phyloP scores from a whole-genome alignment of 1,284 basidiomycete species.

The Moesziomyces sp. region DNA sequence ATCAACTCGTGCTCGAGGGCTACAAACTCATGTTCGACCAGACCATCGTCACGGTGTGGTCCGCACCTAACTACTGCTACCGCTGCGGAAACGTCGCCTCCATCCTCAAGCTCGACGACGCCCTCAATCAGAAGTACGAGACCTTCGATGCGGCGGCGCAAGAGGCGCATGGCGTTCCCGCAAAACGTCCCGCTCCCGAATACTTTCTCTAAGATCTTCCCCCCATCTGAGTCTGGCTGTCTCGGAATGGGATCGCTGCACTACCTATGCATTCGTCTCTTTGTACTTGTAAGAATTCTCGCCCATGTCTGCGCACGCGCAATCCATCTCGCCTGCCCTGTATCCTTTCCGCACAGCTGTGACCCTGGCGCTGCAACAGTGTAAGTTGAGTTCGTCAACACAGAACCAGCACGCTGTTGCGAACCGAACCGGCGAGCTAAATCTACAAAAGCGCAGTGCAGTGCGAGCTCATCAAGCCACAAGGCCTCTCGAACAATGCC shows the following conservation, averaged over 20 bases:
- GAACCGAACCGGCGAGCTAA: not conserved
- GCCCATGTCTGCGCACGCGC: constrained; percentile 1
- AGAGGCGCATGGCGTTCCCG: constrained; percentile 60
- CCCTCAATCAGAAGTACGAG: constrained; percentile 64
- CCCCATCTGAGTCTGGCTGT: no score
- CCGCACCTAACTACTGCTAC: constrained; percentile 98
- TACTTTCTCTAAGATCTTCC: constrained; percentile 54
- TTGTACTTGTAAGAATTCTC: constrained; percentile 19
- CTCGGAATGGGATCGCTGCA: no score
- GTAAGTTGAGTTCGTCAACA: no score
- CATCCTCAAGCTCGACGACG: constrained; percentile 65
- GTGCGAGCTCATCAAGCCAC: not conserved
- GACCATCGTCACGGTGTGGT: constrained; percentile 97
- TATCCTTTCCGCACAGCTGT: not conserved
- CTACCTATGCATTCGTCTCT: not conserved
- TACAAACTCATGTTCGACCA: constrained; percentile 98
- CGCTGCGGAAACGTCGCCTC: constrained; percentile 65
- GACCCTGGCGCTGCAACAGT: no score
- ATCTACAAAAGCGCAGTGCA: constrained; percentile 5
- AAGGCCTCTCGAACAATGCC: no score
- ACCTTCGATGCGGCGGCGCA: constrained; percentile 64
- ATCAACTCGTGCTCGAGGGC: constrained; percentile 96
- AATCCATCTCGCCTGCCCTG: constrained; percentile 1
- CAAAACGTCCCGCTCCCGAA: constrained; percentile 61
- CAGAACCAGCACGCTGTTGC: not conserved